A percentile compares a stretch with the other conserved stretches of the same genome.
phyloP scores from a whole-genome alignment of 2,329 filamentous ascomycete species.

The Polychaeton citri region DNA sequence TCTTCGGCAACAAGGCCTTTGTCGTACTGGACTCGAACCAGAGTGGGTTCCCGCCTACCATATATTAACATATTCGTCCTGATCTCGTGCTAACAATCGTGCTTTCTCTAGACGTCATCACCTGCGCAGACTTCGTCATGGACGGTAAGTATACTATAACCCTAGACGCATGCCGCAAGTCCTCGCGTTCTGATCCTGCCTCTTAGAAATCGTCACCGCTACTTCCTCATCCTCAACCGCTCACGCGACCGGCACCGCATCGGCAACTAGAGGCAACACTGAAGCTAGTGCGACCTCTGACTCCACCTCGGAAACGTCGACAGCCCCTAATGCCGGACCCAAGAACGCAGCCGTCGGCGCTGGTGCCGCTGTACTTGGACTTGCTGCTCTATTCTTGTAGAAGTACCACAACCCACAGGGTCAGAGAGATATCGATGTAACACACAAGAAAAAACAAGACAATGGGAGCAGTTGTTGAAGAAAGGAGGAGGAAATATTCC shows the following conservation, averaged over 20 bases:
- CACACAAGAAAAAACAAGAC: not conserved
- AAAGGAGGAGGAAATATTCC: not conserved
- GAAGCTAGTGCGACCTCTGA: not conserved
- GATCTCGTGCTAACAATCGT: no score
- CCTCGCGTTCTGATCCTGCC: no score
- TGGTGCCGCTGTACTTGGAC: not conserved
- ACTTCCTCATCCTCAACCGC: not conserved
- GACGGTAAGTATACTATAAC: not conserved
- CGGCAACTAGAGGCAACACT: not conserved
- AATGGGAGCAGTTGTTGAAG: not conserved
- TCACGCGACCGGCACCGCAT: not conserved
- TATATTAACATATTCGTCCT: no score
- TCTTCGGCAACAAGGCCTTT: slow-evolving; percentile 37
- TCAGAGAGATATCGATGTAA: no score
- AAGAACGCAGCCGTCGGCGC: not conserved
- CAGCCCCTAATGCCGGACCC: not conserved
- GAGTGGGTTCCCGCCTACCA: not conserved
- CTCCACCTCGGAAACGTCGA: not conserved
- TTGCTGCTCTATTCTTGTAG: not conserved
- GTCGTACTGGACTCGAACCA: slow-evolving; percentile 36
- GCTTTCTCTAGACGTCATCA: not conserved
- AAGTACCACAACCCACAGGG: not conserved
- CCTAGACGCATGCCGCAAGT: no score
- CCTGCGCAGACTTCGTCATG: not conserved
- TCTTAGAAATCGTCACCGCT: not conserved